Evolutionary conservation across 192 early-diverging fungal species (phyloP), one percentile per base, ranked within the genome.

Genomic region (Helicostylum pulchrum): DNA sequence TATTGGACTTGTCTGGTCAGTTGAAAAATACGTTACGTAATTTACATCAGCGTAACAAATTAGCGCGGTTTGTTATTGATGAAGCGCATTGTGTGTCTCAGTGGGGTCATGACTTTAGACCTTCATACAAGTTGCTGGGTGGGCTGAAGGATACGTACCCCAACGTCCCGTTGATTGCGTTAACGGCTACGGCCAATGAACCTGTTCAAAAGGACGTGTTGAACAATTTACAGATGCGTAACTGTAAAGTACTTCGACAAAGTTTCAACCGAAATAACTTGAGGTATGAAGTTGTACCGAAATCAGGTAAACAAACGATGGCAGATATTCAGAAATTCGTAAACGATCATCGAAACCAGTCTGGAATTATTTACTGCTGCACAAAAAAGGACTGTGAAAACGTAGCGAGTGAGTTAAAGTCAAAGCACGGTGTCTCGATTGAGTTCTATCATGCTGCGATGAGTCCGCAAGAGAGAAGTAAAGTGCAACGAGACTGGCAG

Each of bases 31-130:
- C 80, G 0, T 62, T 95, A 20, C 68, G 80, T 14, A 59, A 45
- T 6, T 72, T 98, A 12, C 67, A 95, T 53, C 31, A 52, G 2
- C 78, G 85, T n/a, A 73, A 80, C 17, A 69, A 79, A 23, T 69
- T 96, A 12, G 90, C 96, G 0, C 78, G 93, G 53, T 93, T 99
- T 78, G 95, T 96, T 0, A 83, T 99, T 45, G 97, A 99, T 64
- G 97, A 99, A 77, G 94, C 94, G 2, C 97, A 99, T 67, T 99
- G 97, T 70, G 77, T 96, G 15, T 92, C 89, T 52, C 93, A 97
- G 55, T 96, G 94, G 96, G 97, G 97, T 12, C 97, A 98, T 64
- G 95, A 99, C 72, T 99, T 99, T 77, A 87, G 97, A 51, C 90
- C 81, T 0, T 84, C 68, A 34, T 69, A 68, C 5, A 65, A 64